Percentiles rank a stretch among this genome's conserved stretches.
These are phyloP conservation scores for Haberlea rhodopensis DNA, from an alignment of 257 asterid genomes.

Conservation along the genomic window DNA sequence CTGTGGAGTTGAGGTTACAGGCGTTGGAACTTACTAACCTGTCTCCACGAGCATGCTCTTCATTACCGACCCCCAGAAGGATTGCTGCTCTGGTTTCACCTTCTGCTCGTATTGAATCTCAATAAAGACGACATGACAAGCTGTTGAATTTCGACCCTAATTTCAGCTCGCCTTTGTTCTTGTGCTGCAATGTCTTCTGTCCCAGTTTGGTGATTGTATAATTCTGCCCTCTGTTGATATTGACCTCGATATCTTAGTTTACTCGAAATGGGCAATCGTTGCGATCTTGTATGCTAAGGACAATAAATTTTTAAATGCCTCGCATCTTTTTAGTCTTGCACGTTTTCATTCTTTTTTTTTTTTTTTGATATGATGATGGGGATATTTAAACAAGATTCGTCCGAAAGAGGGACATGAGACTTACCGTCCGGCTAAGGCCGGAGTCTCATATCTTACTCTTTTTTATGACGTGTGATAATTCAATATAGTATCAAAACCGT, in stretches of 20 bases:
- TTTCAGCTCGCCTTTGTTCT: neutral
- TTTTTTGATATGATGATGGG: too few species aligned
- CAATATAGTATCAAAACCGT: too few species aligned
- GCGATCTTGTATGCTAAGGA: neutral
- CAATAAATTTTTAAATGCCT: neutral
- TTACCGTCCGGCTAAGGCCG: too few species aligned
- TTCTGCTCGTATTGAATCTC: slow-evolving; percentile 17
- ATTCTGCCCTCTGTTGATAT: too few species aligned
- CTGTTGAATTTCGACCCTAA: neutral
- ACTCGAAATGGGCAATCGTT: neutral
- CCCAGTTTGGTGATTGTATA: neutral
- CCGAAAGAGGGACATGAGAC: too few species aligned
- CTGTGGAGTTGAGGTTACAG: slow-evolving; percentile 69
- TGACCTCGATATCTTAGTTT: too few species aligned
- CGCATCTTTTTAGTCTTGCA: neutral
- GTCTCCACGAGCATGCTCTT: slow-evolving; percentile 51
- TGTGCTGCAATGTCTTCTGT: neutral
- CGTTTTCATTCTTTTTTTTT: too few species aligned
- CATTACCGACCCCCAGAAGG: slow-evolving; percentile 37
- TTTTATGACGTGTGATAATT: neutral
- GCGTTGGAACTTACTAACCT: slow-evolving; percentile 83
- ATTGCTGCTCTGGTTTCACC: slow-evolving; percentile 35
- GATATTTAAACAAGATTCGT: too few species aligned
- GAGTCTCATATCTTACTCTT: too few species aligned
- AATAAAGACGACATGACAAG: neutral